Base-by-base conservation (phyloP, 2,329 filamentous ascomycete genomes). In the Nigrospora sphaerica region DNA sequence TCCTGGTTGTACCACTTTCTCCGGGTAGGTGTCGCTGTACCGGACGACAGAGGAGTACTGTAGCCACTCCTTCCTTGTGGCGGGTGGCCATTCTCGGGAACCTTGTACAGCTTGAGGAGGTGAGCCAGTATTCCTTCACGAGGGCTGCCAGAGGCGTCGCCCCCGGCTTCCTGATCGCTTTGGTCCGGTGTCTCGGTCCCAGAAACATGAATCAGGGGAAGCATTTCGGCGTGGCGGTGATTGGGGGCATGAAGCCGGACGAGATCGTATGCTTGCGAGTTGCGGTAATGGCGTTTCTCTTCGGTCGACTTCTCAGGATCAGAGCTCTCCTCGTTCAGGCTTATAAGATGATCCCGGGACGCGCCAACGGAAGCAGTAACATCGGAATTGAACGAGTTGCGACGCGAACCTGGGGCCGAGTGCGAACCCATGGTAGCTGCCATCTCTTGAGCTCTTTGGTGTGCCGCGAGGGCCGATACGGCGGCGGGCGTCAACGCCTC, bases 21-120 rank as follows among this genome's bases (percentile, higher is more conserved):
- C 38, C 64, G 62, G 34, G 57, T 71, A 6, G 71, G 71, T 4
- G 71, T 74, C 3, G 63, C 60, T 2, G 64, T 60, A 6, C 71
- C 72, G 2, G 66, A 67, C 14, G 65, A 64, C 17, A 60, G 62
- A 12, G 66, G 62, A 2, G 67, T 68, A 5, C 58, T 62, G 13
- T 54, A 56, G 19, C 37, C 57, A 37, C 49, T 47, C 18, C 46
- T 50, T 16, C 48, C 32, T n/a, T 37, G 42, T 14, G 38, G 13
- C 18, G 19, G 44, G 19, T 28, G 23, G 7, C 23, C 10, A 19
- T 40, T 34, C 1, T 70, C 66, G 1, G 61, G 50, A 4, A 65
- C 63, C 39, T 71, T 72, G 54, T 74, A 73, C 12, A 74, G 64
- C 57, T 69, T 72, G 38, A 74, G 50, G 1, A 74, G 65, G 50